phyloP scores from a whole-genome alignment of 2,329 filamentous ascomycete species.

The Huntiella omanensis region DNA sequence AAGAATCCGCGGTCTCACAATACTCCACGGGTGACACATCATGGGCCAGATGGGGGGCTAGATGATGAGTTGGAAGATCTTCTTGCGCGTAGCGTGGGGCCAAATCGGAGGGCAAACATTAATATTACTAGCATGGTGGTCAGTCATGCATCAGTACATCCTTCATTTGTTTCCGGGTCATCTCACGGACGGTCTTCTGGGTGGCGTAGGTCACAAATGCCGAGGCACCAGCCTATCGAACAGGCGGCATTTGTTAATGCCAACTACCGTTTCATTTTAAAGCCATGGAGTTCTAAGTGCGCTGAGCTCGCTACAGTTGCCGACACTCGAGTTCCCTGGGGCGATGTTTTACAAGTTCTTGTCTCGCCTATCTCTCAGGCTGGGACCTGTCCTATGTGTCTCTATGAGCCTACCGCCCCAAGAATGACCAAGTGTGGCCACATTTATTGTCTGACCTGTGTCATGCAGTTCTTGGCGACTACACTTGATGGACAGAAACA shows the following conservation, averaged over 20 bases:
- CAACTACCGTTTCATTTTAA: slow-evolving; percentile 93
- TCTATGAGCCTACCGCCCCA: slow-evolving; percentile 80
- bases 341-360: slow-evolving; percentile 74
- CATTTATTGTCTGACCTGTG: slow-evolving; percentile 84
- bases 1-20: no score
- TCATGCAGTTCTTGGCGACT: slow-evolving; percentile 69
- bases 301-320: slow-evolving; percentile 64
- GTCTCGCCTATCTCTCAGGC: slow-evolving; percentile 78
- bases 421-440: slow-evolving; percentile 96
- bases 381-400: slow-evolving; percentile 81
- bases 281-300: slow-evolving; percentile 58
- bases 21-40: no score
- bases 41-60: no score
- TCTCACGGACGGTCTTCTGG: slow-evolving; percentile 19
- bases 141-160: no score
- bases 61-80: no score
- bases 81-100: no score
- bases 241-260: slow-evolving; percentile 84
- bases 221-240: slow-evolving; percentile 75
- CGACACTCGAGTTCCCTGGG: slow-evolving; percentile 81
- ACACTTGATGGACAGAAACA: background rate
- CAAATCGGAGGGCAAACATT: no score
- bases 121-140: no score
- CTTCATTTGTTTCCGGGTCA: no score
- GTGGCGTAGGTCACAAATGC: slow-evolving; percentile 47